Conservation (phyloP, 192 early-diverging fungal genomes). For the Podila minutissima region DNA sequence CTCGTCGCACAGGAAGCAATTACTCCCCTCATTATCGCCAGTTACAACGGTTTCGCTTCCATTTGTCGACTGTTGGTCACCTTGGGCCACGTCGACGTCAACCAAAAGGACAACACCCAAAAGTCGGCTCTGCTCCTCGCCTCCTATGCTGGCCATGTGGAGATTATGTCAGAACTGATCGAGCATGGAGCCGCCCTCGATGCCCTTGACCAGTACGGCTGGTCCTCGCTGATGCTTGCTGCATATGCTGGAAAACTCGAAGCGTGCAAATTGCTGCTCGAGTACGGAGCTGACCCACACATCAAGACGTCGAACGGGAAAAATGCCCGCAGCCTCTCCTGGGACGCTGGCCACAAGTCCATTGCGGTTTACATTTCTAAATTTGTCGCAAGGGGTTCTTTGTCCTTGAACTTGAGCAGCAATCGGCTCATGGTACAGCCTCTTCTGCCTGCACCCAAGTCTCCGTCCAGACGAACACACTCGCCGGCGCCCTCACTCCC, state of each 20-base stretch:
- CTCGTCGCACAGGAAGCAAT: slow-evolving; percentile 36
- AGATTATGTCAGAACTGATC: slow-evolving; percentile 41
- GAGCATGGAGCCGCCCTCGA: slow-evolving; percentile 44
- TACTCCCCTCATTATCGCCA: slow-evolving; percentile 76
- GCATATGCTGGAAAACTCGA: slow-evolving; percentile 46
- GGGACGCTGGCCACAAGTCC: slow-evolving; percentile 41
- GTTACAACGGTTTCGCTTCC: slow-evolving; percentile 58
- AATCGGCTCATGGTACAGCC: slow-evolving; percentile 9
- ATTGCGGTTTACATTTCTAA: slow-evolving; percentile 45
- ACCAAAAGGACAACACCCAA: slow-evolving; percentile 52
- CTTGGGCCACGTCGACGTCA: slow-evolving; percentile 51
- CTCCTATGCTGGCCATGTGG: slow-evolving; percentile 45
- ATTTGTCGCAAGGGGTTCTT: slow-evolving; percentile 4
- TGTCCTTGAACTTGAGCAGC: slow-evolving; percentile 7
- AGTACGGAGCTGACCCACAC: slow-evolving; percentile 42
- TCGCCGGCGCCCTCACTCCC: slow-evolving; percentile 48
- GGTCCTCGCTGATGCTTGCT: slow-evolving; percentile 56
- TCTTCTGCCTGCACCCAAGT: slow-evolving; percentile 14
- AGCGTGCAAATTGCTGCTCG: slow-evolving; percentile 42
- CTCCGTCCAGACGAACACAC: slow-evolving; percentile 38
- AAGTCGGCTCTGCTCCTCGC: slow-evolving; percentile 52
- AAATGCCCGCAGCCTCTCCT: slow-evolving; percentile 42
- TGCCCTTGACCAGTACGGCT: slow-evolving; percentile 50
- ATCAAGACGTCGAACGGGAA: slow-evolving; percentile 50
- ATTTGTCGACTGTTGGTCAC: slow-evolving; percentile 57